Evolutionary conservation across 2,329 filamentous ascomycete genomes (phyloP), one percentile per base, ranked within the genome.

Genomic region (Emericellopsis cladophorae): DNA sequence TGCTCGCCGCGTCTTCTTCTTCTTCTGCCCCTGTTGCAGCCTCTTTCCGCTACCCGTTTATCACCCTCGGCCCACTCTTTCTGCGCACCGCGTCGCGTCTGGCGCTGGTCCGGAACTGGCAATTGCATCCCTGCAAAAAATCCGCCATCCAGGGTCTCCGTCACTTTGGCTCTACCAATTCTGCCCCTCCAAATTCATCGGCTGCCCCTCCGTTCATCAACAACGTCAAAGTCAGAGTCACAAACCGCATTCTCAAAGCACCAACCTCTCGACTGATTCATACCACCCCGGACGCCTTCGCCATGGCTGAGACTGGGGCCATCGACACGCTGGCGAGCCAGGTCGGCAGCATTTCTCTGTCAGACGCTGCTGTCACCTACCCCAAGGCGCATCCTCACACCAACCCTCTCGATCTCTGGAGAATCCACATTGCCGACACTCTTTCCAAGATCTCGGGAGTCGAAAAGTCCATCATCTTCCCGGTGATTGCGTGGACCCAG

Each of bases 351-450:
- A 31, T 50, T 22, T 44, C 41, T 18, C 40, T 50, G 12, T 44
- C 46, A 38, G 41, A 41, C 16, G 40, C 48, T 42, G 40, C 42
- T 10, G 18, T 40, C 16, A 39, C 44, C 18, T 79, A 67, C 54
- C 70, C 76, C 32, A 68, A 68, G 54, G 76, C 70, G 51, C 67
- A 81, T 54, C 83, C 84, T 42, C 71, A 80, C 24, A 64, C 74
- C 50, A 92, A 92, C 64, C 81, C 83, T 4, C 68, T 84, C 53
- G 86, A 92, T 54, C 71, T 90, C 45, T 93, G 88, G 69, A 75
- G 86, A 45, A 76, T 79, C 31, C 82, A 89, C 57, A 74, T 93
- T 47, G 79, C 83, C 46, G 69, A 80, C 34, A 66, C 84, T 38
- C 65, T 93, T 33, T 66, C 75, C 29, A 66, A 75, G 16, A 72